Percentiles rank a stretch among this genome's conserved stretches.
Conservation (phyloP, 176 grass and related monocot species). For the Echinochloa phyllopogon region DNA sequence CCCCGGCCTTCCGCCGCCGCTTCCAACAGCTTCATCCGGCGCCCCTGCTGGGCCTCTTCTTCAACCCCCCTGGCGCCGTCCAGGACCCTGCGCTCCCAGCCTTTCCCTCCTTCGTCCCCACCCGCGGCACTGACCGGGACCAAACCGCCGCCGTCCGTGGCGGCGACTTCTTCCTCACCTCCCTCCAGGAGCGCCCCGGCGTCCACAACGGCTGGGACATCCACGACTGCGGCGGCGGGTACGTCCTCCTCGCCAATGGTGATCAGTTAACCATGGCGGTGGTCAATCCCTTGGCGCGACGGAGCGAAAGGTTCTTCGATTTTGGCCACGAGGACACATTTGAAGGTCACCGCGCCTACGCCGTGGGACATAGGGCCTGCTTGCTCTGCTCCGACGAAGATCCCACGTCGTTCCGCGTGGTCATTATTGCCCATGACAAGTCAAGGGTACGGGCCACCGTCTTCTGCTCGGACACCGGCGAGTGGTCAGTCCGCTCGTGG, state of each 20-base stretch:
- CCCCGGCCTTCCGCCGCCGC: slow-evolving; percentile 3
- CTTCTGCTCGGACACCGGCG: not conserved
- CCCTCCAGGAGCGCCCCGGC: slow-evolving; percentile 12
- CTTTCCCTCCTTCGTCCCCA: slow-evolving; percentile 25
- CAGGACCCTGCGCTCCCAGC: not conserved
- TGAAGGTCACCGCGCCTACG: not conserved
- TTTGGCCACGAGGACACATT: not conserved
- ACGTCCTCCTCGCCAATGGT: not conserved
- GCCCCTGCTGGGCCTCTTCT: slow-evolving; percentile 33
- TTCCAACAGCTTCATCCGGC: not conserved
- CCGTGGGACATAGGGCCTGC: not conserved
- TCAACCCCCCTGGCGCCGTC: not conserved
- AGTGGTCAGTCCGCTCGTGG: slow-evolving; percentile 1
- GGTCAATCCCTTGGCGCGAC: slow-evolving; percentile 4
- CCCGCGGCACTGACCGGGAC: slow-evolving; percentile 16
- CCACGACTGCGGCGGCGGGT: slow-evolving; percentile 10
- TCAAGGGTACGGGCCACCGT: not conserved
- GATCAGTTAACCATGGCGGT: not conserved
- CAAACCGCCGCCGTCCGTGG: slow-evolving; percentile 12
- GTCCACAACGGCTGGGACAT: slow-evolving; percentile 16
- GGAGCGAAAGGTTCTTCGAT: slow-evolving; percentile 1
- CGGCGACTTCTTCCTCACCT: slow-evolving; percentile 41
- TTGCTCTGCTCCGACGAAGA: slow-evolving; percentile 5
- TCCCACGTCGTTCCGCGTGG: not conserved
- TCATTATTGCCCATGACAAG: not conserved